A percentile compares a stretch with the other conserved stretches of the same genome.
Conservation (phyloP, 108 stramenopile genomes). For the Fragilaria radians region DNA sequence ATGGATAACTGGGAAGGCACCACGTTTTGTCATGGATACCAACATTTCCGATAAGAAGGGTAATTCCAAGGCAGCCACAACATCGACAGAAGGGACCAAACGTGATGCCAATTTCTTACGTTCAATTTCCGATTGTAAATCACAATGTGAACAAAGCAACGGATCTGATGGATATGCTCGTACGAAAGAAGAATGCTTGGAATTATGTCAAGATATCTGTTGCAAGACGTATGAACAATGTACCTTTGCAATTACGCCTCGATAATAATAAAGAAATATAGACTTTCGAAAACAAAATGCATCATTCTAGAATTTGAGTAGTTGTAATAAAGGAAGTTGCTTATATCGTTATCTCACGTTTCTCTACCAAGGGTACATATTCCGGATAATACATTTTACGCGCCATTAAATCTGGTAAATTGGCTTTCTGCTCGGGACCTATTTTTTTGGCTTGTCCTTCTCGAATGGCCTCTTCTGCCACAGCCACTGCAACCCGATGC, state of each 20-base stretch:
- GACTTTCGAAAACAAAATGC: neutral
- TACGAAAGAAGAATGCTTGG: conserved; percentile 65
- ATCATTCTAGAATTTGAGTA: neutral
- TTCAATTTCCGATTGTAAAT: conserved; percentile 58
- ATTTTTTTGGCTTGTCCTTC: conserved; percentile 67
- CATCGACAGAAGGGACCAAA: conserved; percentile 59
- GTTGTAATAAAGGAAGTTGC: neutral
- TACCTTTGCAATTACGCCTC: conserved; percentile 56
- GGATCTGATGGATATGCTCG: conserved; percentile 69
- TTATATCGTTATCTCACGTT: conserved; percentile 44
- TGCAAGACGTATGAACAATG: conserved; percentile 86
- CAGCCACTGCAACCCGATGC: conserved; percentile 79
- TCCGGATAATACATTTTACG: conserved; percentile 85
- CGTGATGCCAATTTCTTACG: conserved; percentile 79
- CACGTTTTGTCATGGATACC: too few species aligned
- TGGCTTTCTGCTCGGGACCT: conserved; percentile 33
- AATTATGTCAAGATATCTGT: conserved; percentile 81
- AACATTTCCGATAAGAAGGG: too few species aligned
- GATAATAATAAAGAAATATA: conserved; percentile 9
- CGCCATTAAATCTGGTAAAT: conserved; percentile 60
- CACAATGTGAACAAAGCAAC: conserved; percentile 43
- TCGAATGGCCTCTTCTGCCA: conserved; percentile 76
- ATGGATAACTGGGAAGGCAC: too few species aligned
- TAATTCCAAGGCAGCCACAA: too few species aligned
- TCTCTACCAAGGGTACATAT: conserved; percentile 81